A percentile compares a stretch with the other conserved stretches of the same genome.
Evolutionary conservation across 2,329 filamentous ascomycete genomes (phyloP).

Genomic region (Aureobasidium melanogenum): DNA sequence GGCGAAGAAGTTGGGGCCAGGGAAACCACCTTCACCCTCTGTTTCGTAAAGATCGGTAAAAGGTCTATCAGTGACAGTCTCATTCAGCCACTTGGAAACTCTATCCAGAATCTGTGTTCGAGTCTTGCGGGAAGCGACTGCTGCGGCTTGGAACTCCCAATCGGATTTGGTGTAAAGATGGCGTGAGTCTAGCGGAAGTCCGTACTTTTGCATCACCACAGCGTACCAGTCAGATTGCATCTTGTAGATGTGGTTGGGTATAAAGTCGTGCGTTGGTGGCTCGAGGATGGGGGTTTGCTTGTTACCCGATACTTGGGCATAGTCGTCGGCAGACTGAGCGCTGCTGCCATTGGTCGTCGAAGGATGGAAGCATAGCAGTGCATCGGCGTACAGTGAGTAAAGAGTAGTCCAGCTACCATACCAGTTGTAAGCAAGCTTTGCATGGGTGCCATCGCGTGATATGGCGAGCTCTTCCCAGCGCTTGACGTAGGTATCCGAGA

Average conservation of each 20-base stretch:
- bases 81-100: conserved; percentile 74
- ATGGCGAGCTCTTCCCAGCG: conserved; percentile 66
- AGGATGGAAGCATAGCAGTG: conserved; percentile 70
- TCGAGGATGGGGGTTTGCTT: conserved; percentile 19
- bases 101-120: conserved; percentile 63
- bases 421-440: conserved; percentile 72
- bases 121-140: conserved; percentile 60
- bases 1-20: conserved; percentile 67
- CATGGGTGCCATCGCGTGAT: conserved; percentile 59
- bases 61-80: conserved; percentile 65
- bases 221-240: conserved; percentile 76
- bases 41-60: conserved; percentile 79
- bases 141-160: conserved; percentile 84
- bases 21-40: conserved; percentile 66
- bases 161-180: conserved; percentile 83
- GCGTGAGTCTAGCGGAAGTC: conserved; percentile 70
- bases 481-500: conserved; percentile 57
- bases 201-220: conserved; percentile 70
- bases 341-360: conserved; percentile 32
- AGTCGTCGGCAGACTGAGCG: background rate
- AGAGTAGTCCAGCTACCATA: conserved; percentile 76
- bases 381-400: conserved; percentile 78
- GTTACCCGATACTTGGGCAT: background rate
- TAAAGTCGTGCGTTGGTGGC: conserved; percentile 40
- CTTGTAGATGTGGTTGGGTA: conserved; percentile 67